phyloP scores from a whole-genome alignment of 2,329 filamentous ascomycete genomes.

The Alternaria arbusti region DNA sequence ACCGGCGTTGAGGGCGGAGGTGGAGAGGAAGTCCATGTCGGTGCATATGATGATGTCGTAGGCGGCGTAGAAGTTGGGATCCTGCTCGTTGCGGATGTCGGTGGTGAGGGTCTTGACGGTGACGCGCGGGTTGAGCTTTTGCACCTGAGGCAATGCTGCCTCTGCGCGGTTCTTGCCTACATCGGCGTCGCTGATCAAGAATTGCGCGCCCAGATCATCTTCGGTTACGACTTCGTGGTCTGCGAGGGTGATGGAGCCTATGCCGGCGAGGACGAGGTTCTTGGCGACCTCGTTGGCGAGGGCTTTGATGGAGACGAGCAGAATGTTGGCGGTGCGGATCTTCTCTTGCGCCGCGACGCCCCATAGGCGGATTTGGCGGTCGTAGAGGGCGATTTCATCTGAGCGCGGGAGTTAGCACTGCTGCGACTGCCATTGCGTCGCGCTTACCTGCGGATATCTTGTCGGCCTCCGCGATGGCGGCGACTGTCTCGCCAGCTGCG shows the following conservation, averaged over 20 bases:
- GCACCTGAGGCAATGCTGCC: slow-evolving; percentile 77
- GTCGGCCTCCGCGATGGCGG: slow-evolving; percentile 48
- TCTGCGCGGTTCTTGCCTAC: slow-evolving; percentile 84
- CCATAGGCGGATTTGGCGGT: slow-evolving; percentile 97
- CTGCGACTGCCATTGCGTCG: neutral
- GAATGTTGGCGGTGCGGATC: slow-evolving; percentile 87
- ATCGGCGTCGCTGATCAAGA: slow-evolving; percentile 77
- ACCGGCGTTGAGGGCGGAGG: slow-evolving; percentile 83
- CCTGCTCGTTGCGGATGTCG: slow-evolving; percentile 64
- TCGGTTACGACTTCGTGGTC: slow-evolving; percentile 79
- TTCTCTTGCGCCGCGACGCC: slow-evolving; percentile 91
- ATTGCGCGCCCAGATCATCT: slow-evolving; percentile 71
- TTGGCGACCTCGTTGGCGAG: slow-evolving; percentile 95
- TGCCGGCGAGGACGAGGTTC: slow-evolving; percentile 92
- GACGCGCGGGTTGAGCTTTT: slow-evolving; percentile 89
- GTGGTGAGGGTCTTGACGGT: slow-evolving; percentile 72
- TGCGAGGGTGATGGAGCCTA: slow-evolving; percentile 86
- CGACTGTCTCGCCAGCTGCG: slow-evolving; percentile 45
- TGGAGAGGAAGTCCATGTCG: slow-evolving; percentile 76
- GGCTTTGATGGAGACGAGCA: slow-evolving; percentile 85
- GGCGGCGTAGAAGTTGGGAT: slow-evolving; percentile 74
- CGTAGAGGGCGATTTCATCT: slow-evolving; percentile 98
- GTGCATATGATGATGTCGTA: slow-evolving; percentile 92
- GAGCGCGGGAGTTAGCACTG: slow-evolving; percentile 1
- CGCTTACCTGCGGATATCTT: slow-evolving; percentile 50